phyloP scores from a whole-genome alignment of 2,329 filamentous ascomycete species.

The Pseudogymnoascus sp. region DNA sequence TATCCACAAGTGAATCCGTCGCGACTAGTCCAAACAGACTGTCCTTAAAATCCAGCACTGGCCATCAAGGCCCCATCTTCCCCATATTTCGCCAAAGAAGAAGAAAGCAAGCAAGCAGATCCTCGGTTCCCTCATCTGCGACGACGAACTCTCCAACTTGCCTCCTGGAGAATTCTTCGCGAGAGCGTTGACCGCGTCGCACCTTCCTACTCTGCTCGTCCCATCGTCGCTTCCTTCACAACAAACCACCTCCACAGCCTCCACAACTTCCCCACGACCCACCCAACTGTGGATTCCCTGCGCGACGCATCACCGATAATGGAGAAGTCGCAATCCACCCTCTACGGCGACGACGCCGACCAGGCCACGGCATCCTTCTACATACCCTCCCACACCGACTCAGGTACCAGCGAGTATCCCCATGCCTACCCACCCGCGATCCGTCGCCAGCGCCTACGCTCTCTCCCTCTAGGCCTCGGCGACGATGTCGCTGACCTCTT shows the following conservation, averaged over 20 bases:
- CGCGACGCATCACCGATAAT: not conserved
- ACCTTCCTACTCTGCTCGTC: not conserved
- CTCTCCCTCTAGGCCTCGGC: conserved; percentile 23
- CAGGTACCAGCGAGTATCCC: not conserved
- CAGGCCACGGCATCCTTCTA: not conserved
- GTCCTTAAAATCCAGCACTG: not conserved
- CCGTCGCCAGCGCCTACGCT: conserved; percentile 19
- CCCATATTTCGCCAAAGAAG: not conserved
- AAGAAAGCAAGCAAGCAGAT: not conserved
- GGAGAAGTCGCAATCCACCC: conserved; percentile 1
- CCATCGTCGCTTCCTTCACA: not conserved
- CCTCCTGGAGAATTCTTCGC: not conserved
- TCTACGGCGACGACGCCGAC: not conserved
- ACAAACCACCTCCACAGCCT: not conserved
- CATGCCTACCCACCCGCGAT: not conserved
- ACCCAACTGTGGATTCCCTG: not conserved
- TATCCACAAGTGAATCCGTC: not conserved
- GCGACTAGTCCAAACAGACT: not conserved
- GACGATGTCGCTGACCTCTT: conserved; percentile 19
- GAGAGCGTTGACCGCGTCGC: not conserved
- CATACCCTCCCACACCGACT: not conserved
- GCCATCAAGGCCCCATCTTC: not conserved
- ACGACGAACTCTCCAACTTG: not conserved
- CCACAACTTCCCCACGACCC: not conserved
- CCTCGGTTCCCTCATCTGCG: not conserved